Evolutionary conservation across 2,329 filamentous ascomycete species (phyloP), one percentile per base, ranked within the genome.

Genomic region (Alternaria hordeiaustralica): DNA sequence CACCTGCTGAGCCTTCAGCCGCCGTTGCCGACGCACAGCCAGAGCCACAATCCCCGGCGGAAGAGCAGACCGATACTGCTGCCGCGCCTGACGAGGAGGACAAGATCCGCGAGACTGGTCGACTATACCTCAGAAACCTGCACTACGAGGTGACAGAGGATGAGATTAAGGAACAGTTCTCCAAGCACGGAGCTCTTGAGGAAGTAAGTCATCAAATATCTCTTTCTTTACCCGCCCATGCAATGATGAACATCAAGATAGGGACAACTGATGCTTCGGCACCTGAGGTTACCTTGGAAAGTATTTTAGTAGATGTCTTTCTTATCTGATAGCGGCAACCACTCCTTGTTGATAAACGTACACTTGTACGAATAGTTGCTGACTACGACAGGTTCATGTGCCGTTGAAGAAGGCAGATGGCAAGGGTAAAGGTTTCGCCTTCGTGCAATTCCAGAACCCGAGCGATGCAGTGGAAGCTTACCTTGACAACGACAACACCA

Each of bases 261-360:
- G 96, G 96, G 96, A 98, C 96, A 98, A 89, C 95, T 94, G 92
- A 97, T 95, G 92, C 92, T 75, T 86, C 84, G 64, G 93, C 92
- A 93, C 86, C 85, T 98, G 94, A 96, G 94, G 92, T 89, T 86
- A 93, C 75, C 89, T 90, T 70, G 91, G 90, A 94, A 90, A 93
- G 88, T 92, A 96, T 97, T 96, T 97, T 99, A 97, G 96, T 99
- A 99, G 95, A 98, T 97, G 92, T 93, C 92, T 94, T 90, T 93
- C 91, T 86, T 85, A 87, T 89, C 93, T 96, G 91, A 94, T 83
- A 84, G 83, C 67, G 60, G 70, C 70, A 61, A 70, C 61, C 56
- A n/a, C 11, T 30, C 21, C 41, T 46, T 23, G 20, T 12, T 51
- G 7, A 30, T 13, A 23, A 6, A 25, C 23, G 28, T 44, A 12